These are phyloP conservation scores for Aspergillus carbonarius DNA, from an alignment of 2,329 filamentous ascomycete genomes.

Conservation along the genomic window DNA sequence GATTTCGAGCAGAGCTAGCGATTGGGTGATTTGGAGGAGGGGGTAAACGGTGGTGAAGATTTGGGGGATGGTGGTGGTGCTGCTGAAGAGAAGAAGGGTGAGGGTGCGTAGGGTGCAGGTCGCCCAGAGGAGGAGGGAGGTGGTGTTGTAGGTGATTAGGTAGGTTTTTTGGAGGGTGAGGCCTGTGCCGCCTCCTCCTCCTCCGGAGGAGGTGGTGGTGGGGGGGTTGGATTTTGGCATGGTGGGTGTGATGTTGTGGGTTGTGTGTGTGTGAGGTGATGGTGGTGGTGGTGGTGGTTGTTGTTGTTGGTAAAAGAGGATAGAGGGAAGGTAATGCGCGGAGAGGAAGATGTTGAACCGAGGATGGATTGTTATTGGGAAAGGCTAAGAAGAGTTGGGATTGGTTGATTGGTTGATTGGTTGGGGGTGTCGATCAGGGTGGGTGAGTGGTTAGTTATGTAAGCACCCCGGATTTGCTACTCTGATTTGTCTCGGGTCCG, in stretches of 20 bases:
- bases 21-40: conserved; percentile 67
- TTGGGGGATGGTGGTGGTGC: conserved; percentile 45
- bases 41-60: conserved; percentile 50
- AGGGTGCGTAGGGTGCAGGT: conserved; percentile 70
- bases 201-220: too few species aligned
- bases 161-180: conserved; percentile 60
- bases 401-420: not conserved
- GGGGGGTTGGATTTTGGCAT: not conserved
- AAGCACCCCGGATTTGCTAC: conserved; percentile 5
- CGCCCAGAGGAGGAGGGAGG: conserved; percentile 75
- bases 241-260: not conserved
- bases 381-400: not conserved
- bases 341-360: not conserved
- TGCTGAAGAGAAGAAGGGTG: conserved; percentile 50
- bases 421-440: not conserved
- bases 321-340: not conserved
- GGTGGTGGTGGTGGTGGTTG: not conserved
- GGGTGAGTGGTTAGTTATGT: not conserved
- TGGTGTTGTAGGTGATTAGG: conserved; percentile 80
- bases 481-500: too few species aligned
- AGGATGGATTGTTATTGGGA: too few species aligned
- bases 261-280: not conserved
- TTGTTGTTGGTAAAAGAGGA: too few species aligned
- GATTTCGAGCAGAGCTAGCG: conserved; percentile 77
- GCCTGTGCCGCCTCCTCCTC: too few species aligned